Evolutionary conservation across 805 yeast species (phyloP).

Genomic region (Saccharomycopsis guyanensis): DNA sequence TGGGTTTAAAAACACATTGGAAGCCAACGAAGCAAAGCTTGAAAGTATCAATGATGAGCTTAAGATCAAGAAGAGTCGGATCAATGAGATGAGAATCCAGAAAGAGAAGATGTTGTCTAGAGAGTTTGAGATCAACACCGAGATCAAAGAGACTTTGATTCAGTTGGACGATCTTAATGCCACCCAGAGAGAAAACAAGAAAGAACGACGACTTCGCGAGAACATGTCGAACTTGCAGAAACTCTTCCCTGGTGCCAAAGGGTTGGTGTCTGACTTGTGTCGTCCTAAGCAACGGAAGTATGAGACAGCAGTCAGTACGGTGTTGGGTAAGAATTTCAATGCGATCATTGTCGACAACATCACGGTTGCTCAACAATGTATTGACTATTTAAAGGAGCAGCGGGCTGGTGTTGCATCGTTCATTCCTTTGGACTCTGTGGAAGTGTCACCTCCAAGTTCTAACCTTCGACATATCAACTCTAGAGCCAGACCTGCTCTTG

Average conservation of each 20-base stretch:
- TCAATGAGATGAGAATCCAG: conserved; percentile 34
- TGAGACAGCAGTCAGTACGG: conserved; percentile 66
- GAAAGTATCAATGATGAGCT: conserved; percentile 29
- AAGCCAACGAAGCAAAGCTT: conserved; percentile 22
- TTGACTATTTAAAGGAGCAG: conserved; percentile 74
- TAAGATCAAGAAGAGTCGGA: conserved; percentile 32
- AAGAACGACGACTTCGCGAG: conserved; percentile 65
- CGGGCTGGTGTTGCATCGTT: conserved; percentile 80
- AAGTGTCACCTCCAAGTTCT: conserved; percentile 44
- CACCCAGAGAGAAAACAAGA: conserved; percentile 63
- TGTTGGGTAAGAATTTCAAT: conserved; percentile 73
- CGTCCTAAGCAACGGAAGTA: conserved; percentile 68
- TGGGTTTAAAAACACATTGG: conserved; percentile 35
- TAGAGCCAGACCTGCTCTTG: conserved; percentile 59
- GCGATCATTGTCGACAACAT: conserved; percentile 75
- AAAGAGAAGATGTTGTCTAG: conserved; percentile 34
- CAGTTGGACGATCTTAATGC: conserved; percentile 70
- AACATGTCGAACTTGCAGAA: conserved; percentile 62
- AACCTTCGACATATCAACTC: conserved; percentile 46
- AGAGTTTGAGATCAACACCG: conserved; percentile 56
- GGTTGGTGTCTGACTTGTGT: conserved; percentile 72
- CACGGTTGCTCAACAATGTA: conserved; percentile 64
- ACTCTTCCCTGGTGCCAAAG: conserved; percentile 78
- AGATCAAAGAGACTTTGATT: conserved; percentile 50
- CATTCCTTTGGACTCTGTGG: conserved; percentile 78